A percentile compares a stretch with the other conserved stretches of the same genome.
phyloP scores from a whole-genome alignment of 2,329 filamentous ascomycete species.

The Aureobasidium sp. region DNA sequence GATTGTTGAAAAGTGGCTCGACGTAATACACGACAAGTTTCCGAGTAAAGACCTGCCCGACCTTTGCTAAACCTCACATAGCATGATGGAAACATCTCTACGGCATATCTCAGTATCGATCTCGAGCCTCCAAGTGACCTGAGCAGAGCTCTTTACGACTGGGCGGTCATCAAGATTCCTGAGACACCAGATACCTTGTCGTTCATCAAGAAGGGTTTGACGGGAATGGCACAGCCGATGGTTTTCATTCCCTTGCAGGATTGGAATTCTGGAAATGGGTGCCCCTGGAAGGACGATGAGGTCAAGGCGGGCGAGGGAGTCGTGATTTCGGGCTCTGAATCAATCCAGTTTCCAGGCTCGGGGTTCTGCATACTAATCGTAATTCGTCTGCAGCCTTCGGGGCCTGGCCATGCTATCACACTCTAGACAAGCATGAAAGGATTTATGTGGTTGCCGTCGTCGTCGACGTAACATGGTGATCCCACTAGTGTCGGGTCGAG shows the following conservation, averaged over 20 bases:
- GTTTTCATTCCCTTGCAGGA: not conserved
- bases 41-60: not conserved
- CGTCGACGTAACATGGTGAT: not conserved
- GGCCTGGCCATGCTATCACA: too few species aligned
- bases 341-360: not conserved
- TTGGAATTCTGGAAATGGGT: not conserved
- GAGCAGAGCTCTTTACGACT: not conserved
- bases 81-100: not conserved
- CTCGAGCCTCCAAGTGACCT: not conserved
- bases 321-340: not conserved
- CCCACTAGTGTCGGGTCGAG: not conserved
- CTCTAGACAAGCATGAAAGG: not conserved
- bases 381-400: not conserved
- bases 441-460: not conserved
- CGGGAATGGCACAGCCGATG: not conserved
- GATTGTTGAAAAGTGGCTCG: not conserved
- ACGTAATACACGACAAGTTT: not conserved
- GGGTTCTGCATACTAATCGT: not conserved
- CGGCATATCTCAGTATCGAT: not conserved
- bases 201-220: not conserved
- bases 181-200: not conserved
- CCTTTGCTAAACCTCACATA: not conserved
- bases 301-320: not conserved
- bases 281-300: not conserved
- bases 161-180: not conserved